These are phyloP conservation scores for Pisolithus sp. DNA, from an alignment of 768 basidiomycete genomes.

Conservation along the genomic window DNA sequence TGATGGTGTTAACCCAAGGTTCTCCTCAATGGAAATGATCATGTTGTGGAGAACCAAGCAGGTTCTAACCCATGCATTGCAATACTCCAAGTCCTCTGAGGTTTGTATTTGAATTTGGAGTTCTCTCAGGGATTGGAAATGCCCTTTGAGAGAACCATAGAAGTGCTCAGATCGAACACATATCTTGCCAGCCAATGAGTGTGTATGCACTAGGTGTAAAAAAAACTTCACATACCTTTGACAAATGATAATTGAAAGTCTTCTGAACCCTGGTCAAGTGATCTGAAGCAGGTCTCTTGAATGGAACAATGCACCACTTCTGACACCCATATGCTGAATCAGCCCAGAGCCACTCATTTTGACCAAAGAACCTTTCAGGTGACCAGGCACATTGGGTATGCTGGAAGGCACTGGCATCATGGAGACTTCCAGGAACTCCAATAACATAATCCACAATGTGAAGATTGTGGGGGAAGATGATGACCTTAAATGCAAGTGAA, in stretches of 20 bases:
- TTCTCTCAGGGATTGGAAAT: constrained; percentile 9
- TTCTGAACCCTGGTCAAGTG: constrained; percentile 11
- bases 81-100: background rate
- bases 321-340: constrained; percentile 4
- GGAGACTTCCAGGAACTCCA: too few relatives aligned
- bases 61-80: constrained; percentile 1
- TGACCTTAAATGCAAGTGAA: too few relatives aligned
- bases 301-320: constrained; percentile 19
- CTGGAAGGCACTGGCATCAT: too few relatives aligned
- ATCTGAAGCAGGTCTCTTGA: constrained; percentile 14
- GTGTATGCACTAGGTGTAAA: background rate
- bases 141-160: constrained; percentile 9
- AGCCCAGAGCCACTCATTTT: constrained; percentile 9
- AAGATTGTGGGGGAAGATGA: too few relatives aligned
- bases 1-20: background rate
- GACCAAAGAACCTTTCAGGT: constrained; percentile 2
- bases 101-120: constrained; percentile 9
- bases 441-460: too few relatives aligned
- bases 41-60: constrained; percentile 12
- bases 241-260: constrained; percentile 15
- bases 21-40: constrained; percentile 11
- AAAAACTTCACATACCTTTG: constrained; percentile 2
- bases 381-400: too few relatives aligned
- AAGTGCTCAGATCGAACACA: constrained; percentile 2
- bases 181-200: constrained; percentile 1